Conservation (phyloP, 2,329 filamentous ascomycete genomes). For the Penicillium hesseltinei region DNA sequence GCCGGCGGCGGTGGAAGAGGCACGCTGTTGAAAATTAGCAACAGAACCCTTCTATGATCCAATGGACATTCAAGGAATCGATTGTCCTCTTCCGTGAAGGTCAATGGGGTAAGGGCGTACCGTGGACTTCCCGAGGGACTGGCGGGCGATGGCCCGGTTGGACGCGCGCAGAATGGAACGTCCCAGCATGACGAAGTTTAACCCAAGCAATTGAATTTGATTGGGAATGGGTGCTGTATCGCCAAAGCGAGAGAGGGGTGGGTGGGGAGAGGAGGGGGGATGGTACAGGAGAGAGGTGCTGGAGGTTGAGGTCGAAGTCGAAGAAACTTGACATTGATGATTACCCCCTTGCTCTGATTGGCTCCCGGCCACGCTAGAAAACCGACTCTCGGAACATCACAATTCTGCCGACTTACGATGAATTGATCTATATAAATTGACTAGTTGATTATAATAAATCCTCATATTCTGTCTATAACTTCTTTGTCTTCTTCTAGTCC, state of each 20-base stretch:
- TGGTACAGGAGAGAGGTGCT: constrained; percentile 34
- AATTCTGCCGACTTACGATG: not conserved
- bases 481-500: not conserved
- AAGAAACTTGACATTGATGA: constrained; percentile 36
- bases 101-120: constrained; percentile 58
- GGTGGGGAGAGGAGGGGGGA: constrained; percentile 28
- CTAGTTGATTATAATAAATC: not conserved
- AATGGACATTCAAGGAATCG: constrained; percentile 19
- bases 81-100: constrained; percentile 29
- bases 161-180: constrained; percentile 87
- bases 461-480: not conserved
- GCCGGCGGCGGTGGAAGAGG: constrained; percentile 68
- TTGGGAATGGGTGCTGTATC: constrained; percentile 29
- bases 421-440: not conserved
- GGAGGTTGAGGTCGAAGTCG: constrained; percentile 37
- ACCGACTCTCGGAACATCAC: constrained; percentile 34
- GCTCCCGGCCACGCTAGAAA: constrained; percentile 33
- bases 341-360: constrained; percentile 41
- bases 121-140: constrained; percentile 71
- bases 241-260: constrained; percentile 33
- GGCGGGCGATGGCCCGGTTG: constrained; percentile 74
- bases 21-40: constrained; percentile 50
- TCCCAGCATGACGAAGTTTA: constrained; percentile 71
- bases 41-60: constrained; percentile 33
- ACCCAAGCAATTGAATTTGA: constrained; percentile 34